Conservation (phyloP, 352 stramenopile genomes). For the Pythium coloratum region DNA sequence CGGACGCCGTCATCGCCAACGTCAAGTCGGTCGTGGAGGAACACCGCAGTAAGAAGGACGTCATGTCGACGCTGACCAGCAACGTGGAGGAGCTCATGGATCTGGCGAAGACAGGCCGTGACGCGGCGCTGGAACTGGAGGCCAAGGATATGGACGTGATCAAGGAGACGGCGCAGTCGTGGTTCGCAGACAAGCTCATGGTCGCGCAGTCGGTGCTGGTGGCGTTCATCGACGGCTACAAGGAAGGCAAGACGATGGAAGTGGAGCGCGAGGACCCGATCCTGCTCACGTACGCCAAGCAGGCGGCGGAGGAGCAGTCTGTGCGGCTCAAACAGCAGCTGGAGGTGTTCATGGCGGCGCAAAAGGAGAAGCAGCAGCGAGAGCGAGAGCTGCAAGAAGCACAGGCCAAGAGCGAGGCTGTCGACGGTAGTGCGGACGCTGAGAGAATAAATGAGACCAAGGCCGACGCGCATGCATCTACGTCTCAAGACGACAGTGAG, state of each 20-base stretch:
- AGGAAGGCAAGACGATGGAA: slow-evolving; percentile 75
- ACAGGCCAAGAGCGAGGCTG: neutral
- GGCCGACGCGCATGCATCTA: neutral
- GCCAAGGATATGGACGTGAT: slow-evolving; percentile 60
- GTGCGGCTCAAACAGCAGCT: slow-evolving; percentile 68
- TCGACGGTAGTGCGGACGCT: neutral
- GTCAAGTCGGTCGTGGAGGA: slow-evolving; percentile 60
- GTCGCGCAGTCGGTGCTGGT: slow-evolving; percentile 79
- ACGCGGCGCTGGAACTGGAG: slow-evolving; percentile 60
- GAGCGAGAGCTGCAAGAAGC: slow-evolving; percentile 13
- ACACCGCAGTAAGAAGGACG: slow-evolving; percentile 66
- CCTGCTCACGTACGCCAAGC: slow-evolving; percentile 72
- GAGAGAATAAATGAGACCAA: neutral
- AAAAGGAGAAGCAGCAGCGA: slow-evolving; percentile 53
- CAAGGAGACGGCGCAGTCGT: slow-evolving; percentile 68
- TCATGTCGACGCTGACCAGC: slow-evolving; percentile 61
- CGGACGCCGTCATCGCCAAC: slow-evolving; percentile 55
- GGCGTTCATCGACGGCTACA: slow-evolving; percentile 84
- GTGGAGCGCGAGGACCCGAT: slow-evolving; percentile 69
- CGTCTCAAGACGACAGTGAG: neutral
- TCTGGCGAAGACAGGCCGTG: slow-evolving; percentile 55
- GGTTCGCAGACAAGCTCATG: slow-evolving; percentile 83
- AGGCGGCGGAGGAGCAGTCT: slow-evolving; percentile 76
- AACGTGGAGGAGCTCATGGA: slow-evolving; percentile 73
- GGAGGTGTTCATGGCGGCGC: slow-evolving; percentile 58